These are phyloP conservation scores for Brettanomyces naardenensis DNA, from an alignment of 805 yeast genomes.

Conservation along the genomic window DNA sequence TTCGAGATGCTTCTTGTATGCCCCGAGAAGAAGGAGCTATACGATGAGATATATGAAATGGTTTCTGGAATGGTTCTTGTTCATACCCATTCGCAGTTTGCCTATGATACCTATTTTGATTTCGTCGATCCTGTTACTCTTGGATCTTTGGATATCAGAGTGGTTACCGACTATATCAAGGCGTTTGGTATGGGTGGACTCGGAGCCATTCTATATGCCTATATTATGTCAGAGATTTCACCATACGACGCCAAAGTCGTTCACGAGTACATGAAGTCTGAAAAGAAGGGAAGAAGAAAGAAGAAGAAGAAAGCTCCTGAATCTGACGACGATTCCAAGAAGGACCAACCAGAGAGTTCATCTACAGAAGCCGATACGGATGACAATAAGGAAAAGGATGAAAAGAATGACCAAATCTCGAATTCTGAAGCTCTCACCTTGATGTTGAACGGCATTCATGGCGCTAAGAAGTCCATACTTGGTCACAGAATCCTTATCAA, in stretches of 20 bases:
- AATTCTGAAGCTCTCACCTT: conserved; percentile 32
- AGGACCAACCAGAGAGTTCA: conserved; percentile 5
- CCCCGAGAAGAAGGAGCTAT: conserved; percentile 38
- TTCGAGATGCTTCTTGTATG: conserved; percentile 44
- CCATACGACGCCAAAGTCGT: conserved; percentile 38
- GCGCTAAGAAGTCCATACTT: conserved; percentile 36
- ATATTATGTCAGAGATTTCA: conserved; percentile 59
- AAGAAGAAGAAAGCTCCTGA: neutral
- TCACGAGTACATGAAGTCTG: conserved; percentile 15
- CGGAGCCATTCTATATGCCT: conserved; percentile 51
- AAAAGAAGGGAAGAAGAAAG: conserved; percentile 11
- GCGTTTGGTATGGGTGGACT: conserved; percentile 50
- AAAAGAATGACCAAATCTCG: conserved; percentile 7
- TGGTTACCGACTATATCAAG: conserved; percentile 43
- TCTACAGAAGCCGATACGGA: conserved; percentile 9
- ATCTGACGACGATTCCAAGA: conserved; percentile 18
- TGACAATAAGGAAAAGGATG: conserved; percentile 5
- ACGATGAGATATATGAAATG: conserved; percentile 41
- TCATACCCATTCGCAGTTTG: conserved; percentile 47
- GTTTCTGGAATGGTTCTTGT: conserved; percentile 69
- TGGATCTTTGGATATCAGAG: conserved; percentile 37
- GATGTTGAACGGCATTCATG: conserved; percentile 32
- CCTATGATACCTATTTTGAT: conserved; percentile 71
- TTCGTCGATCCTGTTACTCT: conserved; percentile 54
- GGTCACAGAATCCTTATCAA: conserved; percentile 60